Evolutionary conservation across 2,329 filamentous ascomycete genomes (phyloP).

Genomic region (Xylaria sp.): DNA sequence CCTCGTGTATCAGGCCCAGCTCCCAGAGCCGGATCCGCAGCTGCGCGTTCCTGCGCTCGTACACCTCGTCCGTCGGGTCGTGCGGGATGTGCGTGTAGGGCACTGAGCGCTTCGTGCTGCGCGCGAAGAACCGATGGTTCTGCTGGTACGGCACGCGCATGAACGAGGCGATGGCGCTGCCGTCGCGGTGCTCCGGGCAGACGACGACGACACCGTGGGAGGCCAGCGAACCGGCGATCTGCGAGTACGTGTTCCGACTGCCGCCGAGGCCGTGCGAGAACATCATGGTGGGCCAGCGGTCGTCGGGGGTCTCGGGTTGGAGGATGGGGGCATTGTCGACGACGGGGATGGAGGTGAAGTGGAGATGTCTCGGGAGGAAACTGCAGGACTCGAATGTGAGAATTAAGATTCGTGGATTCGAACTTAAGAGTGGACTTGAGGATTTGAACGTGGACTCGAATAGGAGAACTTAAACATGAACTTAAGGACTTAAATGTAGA

Average conservation of each 20-base stretch:
- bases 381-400: constrained; percentile 51
- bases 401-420: too few relatives aligned
- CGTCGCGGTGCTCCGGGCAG: constrained; percentile 85
- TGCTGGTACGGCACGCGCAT: constrained; percentile 70
- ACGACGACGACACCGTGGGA: constrained; percentile 84
- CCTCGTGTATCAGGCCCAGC: constrained; percentile 75
- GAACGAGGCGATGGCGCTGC: constrained; percentile 78
- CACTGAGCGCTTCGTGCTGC: constrained; percentile 51
- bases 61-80: constrained; percentile 71
- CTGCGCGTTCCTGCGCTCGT: constrained; percentile 74
- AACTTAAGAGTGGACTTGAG: too few relatives aligned
- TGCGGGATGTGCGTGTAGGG: constrained; percentile 69
- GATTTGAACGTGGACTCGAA: too few relatives aligned
- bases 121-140: constrained; percentile 51
- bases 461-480: too few relatives aligned
- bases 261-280: constrained; percentile 90
- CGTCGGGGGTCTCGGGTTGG: constrained; percentile 56
- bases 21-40: constrained; percentile 83
- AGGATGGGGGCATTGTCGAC: constrained; percentile 75
- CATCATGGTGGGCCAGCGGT: constrained; percentile 81
- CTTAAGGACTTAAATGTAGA: too few relatives aligned
- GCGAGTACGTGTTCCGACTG: constrained; percentile 85
- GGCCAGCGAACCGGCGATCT: constrained; percentile 79
- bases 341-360: constrained; percentile 78
- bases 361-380: constrained; percentile 74